Evolutionary conservation across 108 stramenopile species (phyloP).

Genomic region (Hondaea fermentalgiana): DNA sequence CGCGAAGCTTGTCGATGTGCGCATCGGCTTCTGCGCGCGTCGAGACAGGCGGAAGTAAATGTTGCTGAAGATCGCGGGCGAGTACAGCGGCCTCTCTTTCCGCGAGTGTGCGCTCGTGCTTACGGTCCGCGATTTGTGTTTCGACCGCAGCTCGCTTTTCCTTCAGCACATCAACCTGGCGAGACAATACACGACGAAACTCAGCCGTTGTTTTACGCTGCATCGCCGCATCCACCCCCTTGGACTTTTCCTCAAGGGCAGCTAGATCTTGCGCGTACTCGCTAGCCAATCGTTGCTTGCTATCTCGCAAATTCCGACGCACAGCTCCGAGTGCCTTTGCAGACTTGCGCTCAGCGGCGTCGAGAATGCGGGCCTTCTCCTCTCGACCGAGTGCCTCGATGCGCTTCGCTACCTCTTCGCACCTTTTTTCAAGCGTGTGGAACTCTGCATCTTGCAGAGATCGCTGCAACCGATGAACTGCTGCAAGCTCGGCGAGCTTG

Average conservation of each 20-base stretch:
- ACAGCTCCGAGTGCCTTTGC: neutral
- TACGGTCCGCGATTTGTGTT: neutral
- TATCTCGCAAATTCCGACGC: neutral
- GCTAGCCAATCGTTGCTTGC: neutral
- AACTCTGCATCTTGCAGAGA: neutral
- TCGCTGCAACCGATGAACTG: neutral
- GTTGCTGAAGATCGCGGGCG: neutral
- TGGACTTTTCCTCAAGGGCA: neutral
- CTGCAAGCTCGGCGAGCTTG: neutral
- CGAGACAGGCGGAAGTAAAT: neutral
- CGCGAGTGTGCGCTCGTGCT: neutral
- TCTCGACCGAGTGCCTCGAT: neutral
- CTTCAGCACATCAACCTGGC: neutral
- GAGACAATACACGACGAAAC: neutral
- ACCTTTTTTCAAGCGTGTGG: neutral
- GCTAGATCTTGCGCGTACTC: neutral
- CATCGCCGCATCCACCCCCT: neutral
- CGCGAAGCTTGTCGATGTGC: neutral
- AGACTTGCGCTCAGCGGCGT: too few relatives aligned
- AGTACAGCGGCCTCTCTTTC: neutral
- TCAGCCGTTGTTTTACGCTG: neutral
- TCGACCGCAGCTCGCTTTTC: neutral
- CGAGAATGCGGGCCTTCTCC: too few relatives aligned
- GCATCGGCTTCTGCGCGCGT: neutral
- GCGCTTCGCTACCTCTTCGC: neutral